Base-by-base conservation (phyloP, 2,329 filamentous ascomycete species). In the Nemania sp. region DNA sequence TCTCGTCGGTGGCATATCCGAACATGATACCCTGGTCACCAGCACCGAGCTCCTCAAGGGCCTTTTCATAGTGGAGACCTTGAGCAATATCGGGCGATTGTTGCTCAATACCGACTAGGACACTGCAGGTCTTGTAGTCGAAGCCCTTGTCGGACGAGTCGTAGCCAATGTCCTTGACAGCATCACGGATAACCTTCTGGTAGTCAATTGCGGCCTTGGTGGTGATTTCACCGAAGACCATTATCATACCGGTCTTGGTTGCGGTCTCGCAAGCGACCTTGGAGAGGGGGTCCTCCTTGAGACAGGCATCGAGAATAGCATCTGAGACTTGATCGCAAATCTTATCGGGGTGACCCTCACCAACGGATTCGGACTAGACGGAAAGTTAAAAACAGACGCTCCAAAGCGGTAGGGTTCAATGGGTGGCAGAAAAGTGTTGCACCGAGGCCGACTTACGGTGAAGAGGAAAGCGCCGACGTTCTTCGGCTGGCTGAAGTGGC, bases 11-110 rank as follows among this genome's bases (percentile, higher is more conserved):
- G 83, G 96, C 96, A 89, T 99, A 99, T 79, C 96, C 96, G 85
- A 99, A 99, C 96, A 99, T 99, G 88, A 99, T 98, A 88, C 96
- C 96, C 88, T 99, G 96, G 85, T 99, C 96, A 92, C 96, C 96
- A 72, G 96, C 96, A 84, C 96, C 96, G 74, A 99, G 91, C 86
- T 97, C 91, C 90, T 99, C 96, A 57, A 99, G 92, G 75, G 93
- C 94, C 87, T 98, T 89, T 75, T 99, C 96, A 83, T 97, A 97
- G 88, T 98, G 93, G 66, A 99, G 93, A 88, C 96, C 96, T 87
- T 98, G 96, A 77, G 96, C 96, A 80, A 99, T 99, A 84, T 99
- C 96, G 79, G 95, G 93, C 69, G 95, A 98, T 86, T 99, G 96
- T 87, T 99, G 90, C 91, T 99, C 96, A 83, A 99, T 98, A 85